phyloP scores from a whole-genome alignment of 106 monocot species.

The Dendrobium huoshanense region DNA sequence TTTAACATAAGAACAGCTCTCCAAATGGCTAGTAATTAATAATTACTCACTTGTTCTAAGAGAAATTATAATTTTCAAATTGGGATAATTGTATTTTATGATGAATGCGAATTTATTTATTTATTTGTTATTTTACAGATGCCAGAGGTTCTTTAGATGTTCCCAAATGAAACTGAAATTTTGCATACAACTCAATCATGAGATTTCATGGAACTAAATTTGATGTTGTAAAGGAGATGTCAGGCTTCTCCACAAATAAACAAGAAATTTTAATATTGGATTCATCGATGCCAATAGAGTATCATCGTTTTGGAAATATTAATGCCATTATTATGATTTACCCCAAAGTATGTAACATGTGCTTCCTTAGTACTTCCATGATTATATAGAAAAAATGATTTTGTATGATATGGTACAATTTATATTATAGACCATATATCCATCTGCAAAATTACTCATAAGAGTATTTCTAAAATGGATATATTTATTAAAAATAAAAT shows the following conservation, averaged over 20 bases:
- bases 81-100: background rate
- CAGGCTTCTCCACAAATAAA: constrained; percentile 71
- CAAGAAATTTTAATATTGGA: constrained; percentile 85
- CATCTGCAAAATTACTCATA: too few species aligned
- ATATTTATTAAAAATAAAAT: too few species aligned
- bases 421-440: too few species aligned
- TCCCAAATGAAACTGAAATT: constrained; percentile 58
- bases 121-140: constrained; percentile 32
- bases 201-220: constrained; percentile 77
- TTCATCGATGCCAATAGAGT: constrained; percentile 76
- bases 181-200: constrained; percentile 85
- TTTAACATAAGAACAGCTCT: constrained; percentile 56
- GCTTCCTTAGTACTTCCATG: too few species aligned
- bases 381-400: too few species aligned
- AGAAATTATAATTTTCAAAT: constrained; percentile 1
- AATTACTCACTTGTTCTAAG: background rate
- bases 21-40: constrained; percentile 39
- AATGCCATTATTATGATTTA: background rate
- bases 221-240: constrained; percentile 56
- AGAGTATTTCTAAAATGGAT: too few species aligned
- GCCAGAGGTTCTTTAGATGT: constrained; percentile 67
- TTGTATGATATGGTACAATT: too few species aligned
- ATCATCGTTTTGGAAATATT: background rate
- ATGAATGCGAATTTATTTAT: background rate
- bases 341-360: too few species aligned